Conservation (phyloP, 1,139 yeast species). For the Yamadazyma blattariae region DNA sequence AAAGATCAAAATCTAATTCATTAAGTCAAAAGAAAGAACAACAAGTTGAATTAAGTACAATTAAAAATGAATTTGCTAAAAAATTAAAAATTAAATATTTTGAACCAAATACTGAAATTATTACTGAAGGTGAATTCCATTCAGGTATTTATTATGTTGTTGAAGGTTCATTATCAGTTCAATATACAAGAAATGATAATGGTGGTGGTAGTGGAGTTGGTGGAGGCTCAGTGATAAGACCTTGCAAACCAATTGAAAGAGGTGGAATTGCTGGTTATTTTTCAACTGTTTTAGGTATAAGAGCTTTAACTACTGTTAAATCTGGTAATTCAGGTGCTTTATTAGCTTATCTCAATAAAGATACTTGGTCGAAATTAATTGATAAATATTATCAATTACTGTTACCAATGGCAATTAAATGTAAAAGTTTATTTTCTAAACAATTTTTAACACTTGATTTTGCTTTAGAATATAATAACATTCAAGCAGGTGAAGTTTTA, state of each 20-base stretch:
- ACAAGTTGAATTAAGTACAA: conserved; percentile 13
- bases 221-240: not conserved
- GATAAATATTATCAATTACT: conserved; percentile 78
- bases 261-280: conserved; percentile 91
- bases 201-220: conserved; percentile 11
- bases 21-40: not conserved
- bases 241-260: conserved; percentile 46
- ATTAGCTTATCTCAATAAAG: conserved; percentile 70
- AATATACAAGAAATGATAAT: conserved; percentile 18
- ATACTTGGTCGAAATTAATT: conserved; percentile 59
- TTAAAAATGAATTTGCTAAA: conserved; percentile 65
- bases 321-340: conserved; percentile 56
- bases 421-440: conserved; percentile 64
- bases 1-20: conserved; percentile 8
- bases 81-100: conserved; percentile 55
- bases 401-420: conserved; percentile 70
- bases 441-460: conserved; percentile 77
- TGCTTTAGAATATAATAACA: conserved; percentile 93
- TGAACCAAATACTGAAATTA: conserved; percentile 53
- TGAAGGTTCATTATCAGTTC: conserved; percentile 69
- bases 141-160: conserved; percentile 80
- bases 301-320: conserved; percentile 69
- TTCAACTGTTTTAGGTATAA: conserved; percentile 75
- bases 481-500: conserved; percentile 77
- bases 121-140: conserved; percentile 62